Base-by-base conservation (phyloP, 1,139 yeast species). In the Trichomonascaceae sp. region DNA sequence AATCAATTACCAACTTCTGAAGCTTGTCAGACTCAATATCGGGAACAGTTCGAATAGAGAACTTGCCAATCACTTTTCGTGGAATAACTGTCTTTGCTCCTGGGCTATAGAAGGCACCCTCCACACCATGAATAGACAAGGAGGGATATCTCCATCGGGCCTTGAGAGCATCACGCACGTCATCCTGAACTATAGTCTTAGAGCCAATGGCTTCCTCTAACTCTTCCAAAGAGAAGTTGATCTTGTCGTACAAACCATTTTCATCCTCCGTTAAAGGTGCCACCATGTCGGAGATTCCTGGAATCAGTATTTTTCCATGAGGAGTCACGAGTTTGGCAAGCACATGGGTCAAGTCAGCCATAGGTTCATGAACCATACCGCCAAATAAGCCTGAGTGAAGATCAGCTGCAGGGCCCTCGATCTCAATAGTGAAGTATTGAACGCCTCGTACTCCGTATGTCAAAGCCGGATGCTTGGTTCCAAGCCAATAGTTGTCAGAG, bases 121-220 rank as follows among this genome's bases (percentile, higher is more conserved):
- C 99, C 58, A 93, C 81, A 63, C 99, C 99, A 73, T 93, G 99
- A 60, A 93, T 74, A 5, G 98, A 90, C 67, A 93, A 79, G 18
- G 99, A 90, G 57, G 99, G 98, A 75, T 78, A 89, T 80, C 99
- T 85, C 99, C 99, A 93, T 80, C 99, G 85, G 73, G 93, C 97
- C 85, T 90, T 93, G 67, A 93, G 81, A 61, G 91, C 86, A 71
- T 87, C 85, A 74, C 88, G 84, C 72, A 89, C 88, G 69, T 80
- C 79, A 59, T 82, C 79, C 73, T 85, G 85, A 59, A 91, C 77
- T 45, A 90, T 82, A 47, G 97, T 90, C 60, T 87, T 70, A 20
- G 96, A 85, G 52, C 98, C 98, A 43, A 93, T 76, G 51, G 97
- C 96, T 45, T 83, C 83, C 69, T 91, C 88, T 69, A 93, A 81